Percentiles rank a stretch among this genome's conserved stretches.
Conservation (phyloP, 1,284 basidiomycete genomes). For the Ustilago cynodontis region DNA sequence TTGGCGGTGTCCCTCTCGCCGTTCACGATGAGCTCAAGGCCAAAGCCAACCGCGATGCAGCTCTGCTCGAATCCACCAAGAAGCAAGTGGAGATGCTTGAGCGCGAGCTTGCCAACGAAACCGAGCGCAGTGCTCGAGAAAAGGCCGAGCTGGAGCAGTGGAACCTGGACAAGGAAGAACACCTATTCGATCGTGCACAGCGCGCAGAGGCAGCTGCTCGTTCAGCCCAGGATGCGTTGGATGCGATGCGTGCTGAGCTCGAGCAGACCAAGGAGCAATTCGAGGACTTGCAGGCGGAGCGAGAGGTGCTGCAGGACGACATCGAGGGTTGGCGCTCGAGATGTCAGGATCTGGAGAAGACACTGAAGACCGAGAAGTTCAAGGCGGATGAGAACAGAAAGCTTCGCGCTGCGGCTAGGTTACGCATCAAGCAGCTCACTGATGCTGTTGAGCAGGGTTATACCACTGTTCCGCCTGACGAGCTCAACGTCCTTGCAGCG, state of each 20-base stretch:
- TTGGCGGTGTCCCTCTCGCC: constrained; percentile 47
- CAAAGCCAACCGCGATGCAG: constrained; percentile 51
- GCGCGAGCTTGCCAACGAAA: constrained; percentile 51
- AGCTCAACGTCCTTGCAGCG: constrained; percentile 36
- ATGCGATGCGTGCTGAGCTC: constrained; percentile 35
- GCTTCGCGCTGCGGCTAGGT: constrained; percentile 42
- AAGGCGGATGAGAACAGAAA: constrained; percentile 55
- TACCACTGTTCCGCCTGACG: constrained; percentile 38
- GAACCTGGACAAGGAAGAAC: constrained; percentile 55
- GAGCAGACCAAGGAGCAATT: constrained; percentile 36
- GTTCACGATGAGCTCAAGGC: constrained; percentile 61
- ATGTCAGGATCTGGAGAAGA: constrained; percentile 64
- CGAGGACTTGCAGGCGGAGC: constrained; percentile 63
- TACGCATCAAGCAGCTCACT: constrained; percentile 56
- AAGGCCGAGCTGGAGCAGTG: constrained; percentile 60
- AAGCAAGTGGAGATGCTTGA: constrained; percentile 56
- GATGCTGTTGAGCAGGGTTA: constrained; percentile 38
- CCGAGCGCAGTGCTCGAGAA: constrained; percentile 45
- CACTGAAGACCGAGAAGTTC: constrained; percentile 53
- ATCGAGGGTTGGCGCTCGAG: constrained; percentile 67
- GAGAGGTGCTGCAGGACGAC: constrained; percentile 66
- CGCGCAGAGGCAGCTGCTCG: constrained; percentile 42
- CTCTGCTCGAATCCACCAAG: constrained; percentile 50
- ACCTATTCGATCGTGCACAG: constrained; percentile 46
- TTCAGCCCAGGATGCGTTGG: constrained; percentile 21